These are phyloP conservation scores for Metschnikowia proteae DNA, from an alignment of 805 yeast species.

Conservation along the genomic window DNA sequence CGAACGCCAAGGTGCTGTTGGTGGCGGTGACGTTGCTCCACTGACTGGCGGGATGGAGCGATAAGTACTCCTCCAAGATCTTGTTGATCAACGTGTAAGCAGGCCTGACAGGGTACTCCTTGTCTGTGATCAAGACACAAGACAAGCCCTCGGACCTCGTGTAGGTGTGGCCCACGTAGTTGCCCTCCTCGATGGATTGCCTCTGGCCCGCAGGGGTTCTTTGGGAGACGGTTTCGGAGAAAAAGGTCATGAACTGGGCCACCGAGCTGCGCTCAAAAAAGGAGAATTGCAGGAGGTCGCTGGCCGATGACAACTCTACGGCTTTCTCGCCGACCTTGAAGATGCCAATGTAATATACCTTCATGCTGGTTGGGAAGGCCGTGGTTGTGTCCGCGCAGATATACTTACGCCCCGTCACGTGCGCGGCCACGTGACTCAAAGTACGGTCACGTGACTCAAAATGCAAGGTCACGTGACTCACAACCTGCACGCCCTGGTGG, in stretches of 20 bases:
- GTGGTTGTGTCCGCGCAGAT: slow-evolving; percentile 1
- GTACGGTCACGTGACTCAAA: background rate
- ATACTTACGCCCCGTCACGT: background rate
- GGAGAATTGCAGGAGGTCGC: slow-evolving; percentile 80
- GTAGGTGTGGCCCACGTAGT: slow-evolving; percentile 87
- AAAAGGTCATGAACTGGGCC: slow-evolving; percentile 91
- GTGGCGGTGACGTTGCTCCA: slow-evolving; percentile 55
- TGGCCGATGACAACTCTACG: slow-evolving; percentile 71
- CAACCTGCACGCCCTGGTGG: too few species aligned
- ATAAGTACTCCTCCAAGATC: slow-evolving; percentile 82
- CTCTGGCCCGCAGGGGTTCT: slow-evolving; percentile 88
- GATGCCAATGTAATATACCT: slow-evolving; percentile 86
- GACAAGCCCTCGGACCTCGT: slow-evolving; percentile 87
- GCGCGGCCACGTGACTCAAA: background rate
- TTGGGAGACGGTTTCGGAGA: slow-evolving; percentile 83
- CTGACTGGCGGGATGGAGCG: slow-evolving; percentile 70
- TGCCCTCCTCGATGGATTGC: slow-evolving; percentile 90
- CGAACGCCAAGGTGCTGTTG: slow-evolving; percentile 46
- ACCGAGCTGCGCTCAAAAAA: slow-evolving; percentile 83
- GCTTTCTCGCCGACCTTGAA: slow-evolving; percentile 67
- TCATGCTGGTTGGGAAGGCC: slow-evolving; percentile 47
- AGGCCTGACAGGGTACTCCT: slow-evolving; percentile 95
- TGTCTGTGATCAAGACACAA: slow-evolving; percentile 88
- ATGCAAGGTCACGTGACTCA: background rate
- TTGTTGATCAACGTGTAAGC: slow-evolving; percentile 92